A percentile compares a stretch with the other conserved stretches of the same genome.
These are phyloP conservation scores for Trichodelitschia bisporula DNA, from an alignment of 495 filamentous ascomycete genomes.

Conservation along the genomic window DNA sequence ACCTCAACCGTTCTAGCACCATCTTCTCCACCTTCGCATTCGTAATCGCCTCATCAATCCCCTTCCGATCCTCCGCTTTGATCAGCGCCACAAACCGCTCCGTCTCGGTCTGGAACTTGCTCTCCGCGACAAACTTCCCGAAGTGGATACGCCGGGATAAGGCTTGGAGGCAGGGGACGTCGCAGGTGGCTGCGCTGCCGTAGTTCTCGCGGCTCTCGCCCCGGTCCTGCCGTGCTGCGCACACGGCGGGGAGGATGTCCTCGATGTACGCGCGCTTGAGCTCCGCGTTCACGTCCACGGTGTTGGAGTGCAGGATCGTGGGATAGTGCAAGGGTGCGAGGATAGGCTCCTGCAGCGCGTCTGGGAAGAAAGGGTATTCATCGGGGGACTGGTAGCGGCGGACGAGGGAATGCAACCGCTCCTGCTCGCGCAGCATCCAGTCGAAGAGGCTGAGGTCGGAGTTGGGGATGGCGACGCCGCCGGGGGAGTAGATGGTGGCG, in stretches of 20 bases:
- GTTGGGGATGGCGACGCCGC: constrained; percentile 57
- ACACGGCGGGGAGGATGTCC: constrained; percentile 59
- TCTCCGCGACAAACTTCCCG: constrained; percentile 95
- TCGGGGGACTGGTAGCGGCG: constrained; percentile 90
- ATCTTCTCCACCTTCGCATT: constrained; percentile 72
- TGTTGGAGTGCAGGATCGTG: constrained; percentile 69
- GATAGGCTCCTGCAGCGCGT: constrained; percentile 53
- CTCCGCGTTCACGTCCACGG: constrained; percentile 72
- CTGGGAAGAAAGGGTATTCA: constrained; percentile 94
- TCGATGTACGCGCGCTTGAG: constrained; percentile 71
- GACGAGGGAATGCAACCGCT: constrained; percentile 76
- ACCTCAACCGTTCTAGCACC: constrained; percentile 61
- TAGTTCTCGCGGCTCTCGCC: constrained; percentile 87
- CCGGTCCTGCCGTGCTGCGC: constrained; percentile 48
- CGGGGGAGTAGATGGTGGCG: constrained; percentile 58
- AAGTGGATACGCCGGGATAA: constrained; percentile 86
- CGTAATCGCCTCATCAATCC: constrained; percentile 76
- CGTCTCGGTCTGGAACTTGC: constrained; percentile 76
- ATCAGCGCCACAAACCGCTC: constrained; percentile 64
- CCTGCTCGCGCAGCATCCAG: constrained; percentile 77
- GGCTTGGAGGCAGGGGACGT: constrained; percentile 78
- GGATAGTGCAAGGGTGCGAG: constrained; percentile 79
- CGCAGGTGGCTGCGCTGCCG: constrained; percentile 72
- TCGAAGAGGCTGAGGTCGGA: constrained; percentile 61
- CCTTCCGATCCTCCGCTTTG: constrained; percentile 46